Percentiles rank a stretch among this genome's conserved stretches.
These are phyloP conservation scores for Wallacemonas sp. DNA, from an alignment of 208 protist genomes.

Conservation along the genomic window DNA sequence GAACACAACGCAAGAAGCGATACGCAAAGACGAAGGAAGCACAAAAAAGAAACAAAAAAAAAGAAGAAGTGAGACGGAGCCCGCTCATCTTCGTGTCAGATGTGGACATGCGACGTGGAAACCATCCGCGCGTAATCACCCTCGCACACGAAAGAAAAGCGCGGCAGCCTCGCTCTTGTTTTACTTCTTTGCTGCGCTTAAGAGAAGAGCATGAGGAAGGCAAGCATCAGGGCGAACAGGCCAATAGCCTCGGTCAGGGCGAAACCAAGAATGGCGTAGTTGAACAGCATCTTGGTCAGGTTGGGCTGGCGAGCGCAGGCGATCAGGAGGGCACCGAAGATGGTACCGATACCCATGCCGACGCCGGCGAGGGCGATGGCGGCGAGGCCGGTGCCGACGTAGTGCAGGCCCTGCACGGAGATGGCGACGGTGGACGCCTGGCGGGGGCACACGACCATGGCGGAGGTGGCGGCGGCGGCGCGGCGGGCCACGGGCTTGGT, in stretches of 20 bases:
- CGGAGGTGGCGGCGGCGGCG: conserved; percentile 22
- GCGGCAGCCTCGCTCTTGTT: too few species aligned
- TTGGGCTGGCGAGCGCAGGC: conserved; percentile 80
- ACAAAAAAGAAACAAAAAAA: conserved; percentile 21
- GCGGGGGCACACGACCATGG: conserved; percentile 37
- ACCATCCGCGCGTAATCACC: too few species aligned
- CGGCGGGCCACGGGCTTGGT: conserved; percentile 52
- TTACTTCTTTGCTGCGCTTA: too few species aligned
- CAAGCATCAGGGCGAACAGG: conserved; percentile 75
- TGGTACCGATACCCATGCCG: conserved; percentile 76
- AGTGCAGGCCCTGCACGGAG: conserved; percentile 71
- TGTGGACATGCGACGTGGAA: too few species aligned
- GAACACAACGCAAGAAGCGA: too few species aligned
- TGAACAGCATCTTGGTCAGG: conserved; percentile 75
- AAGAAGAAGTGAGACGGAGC: conserved; percentile 4
- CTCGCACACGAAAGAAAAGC: too few species aligned
- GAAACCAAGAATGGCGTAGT: conserved; percentile 85
- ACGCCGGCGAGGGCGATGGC: conserved; percentile 74
- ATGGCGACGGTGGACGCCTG: conserved; percentile 62
- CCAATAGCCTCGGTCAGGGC: conserved; percentile 82
- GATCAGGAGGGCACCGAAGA: conserved; percentile 67
- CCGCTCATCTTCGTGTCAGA: too few species aligned
- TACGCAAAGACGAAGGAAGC: not conserved
- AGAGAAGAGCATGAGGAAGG: conserved; percentile 84
- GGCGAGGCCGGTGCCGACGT: conserved; percentile 71